A percentile compares a stretch with the other conserved stretches of the same genome.
Evolutionary conservation across 2,329 filamentous ascomycete species (phyloP).

Genomic region (Phialocephala subalpina): DNA sequence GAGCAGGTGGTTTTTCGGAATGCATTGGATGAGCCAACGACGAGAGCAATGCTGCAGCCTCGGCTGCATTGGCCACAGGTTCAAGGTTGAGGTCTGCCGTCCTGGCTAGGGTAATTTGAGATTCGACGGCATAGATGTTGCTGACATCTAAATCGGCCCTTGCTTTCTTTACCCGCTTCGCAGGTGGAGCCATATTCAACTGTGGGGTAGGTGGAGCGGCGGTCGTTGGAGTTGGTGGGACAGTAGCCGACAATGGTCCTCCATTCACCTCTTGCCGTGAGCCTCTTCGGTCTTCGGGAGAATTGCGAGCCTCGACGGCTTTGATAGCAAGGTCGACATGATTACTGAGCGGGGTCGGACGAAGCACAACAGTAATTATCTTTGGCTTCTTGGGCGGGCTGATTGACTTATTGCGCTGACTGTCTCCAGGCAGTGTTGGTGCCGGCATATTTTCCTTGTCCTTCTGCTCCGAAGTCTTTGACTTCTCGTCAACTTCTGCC

Average conservation of each 20-base stretch:
- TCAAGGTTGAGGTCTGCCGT: conserved; percentile 80
- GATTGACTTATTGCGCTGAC: conserved; percentile 51
- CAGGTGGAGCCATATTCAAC: conserved; percentile 62
- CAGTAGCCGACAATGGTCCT: conserved; percentile 52
- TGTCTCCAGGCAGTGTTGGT: conserved; percentile 56
- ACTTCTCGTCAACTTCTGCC: conserved; percentile 42
- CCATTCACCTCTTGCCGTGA: conserved; percentile 47
- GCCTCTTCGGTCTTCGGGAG: conserved; percentile 56
- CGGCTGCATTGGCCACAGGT: conserved; percentile 72
- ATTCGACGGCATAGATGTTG: conserved; percentile 79
- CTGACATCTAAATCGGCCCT: conserved; percentile 79
- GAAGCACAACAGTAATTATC: conserved; percentile 81
- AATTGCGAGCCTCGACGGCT: conserved; percentile 68
- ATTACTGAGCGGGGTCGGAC: conserved; percentile 80
- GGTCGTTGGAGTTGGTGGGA: conserved; percentile 71
- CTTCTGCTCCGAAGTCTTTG: conserved; percentile 48
- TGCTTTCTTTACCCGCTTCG: conserved; percentile 74
- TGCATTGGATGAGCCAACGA: conserved; percentile 80
- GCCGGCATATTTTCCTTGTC: conserved; percentile 68
- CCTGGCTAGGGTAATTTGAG: conserved; percentile 76
- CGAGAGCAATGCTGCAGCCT: conserved; percentile 76
- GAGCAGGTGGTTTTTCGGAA: conserved; percentile 76
- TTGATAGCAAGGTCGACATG: conserved; percentile 81
- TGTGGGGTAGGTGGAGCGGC: conserved; percentile 67
- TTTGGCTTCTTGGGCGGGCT: conserved; percentile 63